These are phyloP conservation scores for Aphanomyces cochlioides DNA, from an alignment of 352 stramenopile genomes.

Conservation along the genomic window DNA sequence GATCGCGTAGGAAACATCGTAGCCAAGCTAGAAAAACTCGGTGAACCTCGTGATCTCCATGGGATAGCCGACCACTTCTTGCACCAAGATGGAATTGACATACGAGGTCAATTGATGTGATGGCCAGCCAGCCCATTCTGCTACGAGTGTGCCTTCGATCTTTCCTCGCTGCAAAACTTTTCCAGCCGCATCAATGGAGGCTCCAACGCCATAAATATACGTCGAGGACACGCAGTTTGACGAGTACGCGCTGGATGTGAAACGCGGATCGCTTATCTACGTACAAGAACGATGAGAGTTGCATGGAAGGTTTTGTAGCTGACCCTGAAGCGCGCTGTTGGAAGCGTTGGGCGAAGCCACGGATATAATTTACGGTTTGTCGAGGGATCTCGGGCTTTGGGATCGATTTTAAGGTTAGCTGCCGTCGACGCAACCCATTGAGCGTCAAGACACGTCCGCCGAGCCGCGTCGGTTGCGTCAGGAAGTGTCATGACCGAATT, in stretches of 20 bases:
- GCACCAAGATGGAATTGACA: conserved; percentile 44
- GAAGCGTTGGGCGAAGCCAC: not conserved
- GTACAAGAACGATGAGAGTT: not conserved
- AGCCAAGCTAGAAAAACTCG: conserved; percentile 18
- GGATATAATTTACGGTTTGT: not conserved
- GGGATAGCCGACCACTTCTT: conserved; percentile 23
- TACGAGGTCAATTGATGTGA: conserved; percentile 40
- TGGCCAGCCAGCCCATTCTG: conserved; percentile 45
- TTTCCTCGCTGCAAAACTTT: conserved; percentile 28
- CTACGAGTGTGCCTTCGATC: conserved; percentile 38
- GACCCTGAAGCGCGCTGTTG: not conserved
- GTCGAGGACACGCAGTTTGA: not conserved
- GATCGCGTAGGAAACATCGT: conserved; percentile 8
- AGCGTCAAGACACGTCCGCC: not conserved
- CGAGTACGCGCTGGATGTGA: not conserved
- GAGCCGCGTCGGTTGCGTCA: not conserved
- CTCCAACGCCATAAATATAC: conserved; percentile 15
- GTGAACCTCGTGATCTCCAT: not conserved
- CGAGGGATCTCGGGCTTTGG: not conserved
- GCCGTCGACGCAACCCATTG: not conserved
- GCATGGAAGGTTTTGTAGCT: not conserved
- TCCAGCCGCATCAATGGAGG: conserved; percentile 24
- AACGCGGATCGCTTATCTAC: not conserved
- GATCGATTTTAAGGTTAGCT: not conserved
- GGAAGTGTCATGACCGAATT: too few species aligned